Percentiles rank a stretch among this genome's conserved stretches.
Evolutionary conservation across 2,329 filamentous ascomycete genomes (phyloP).

Genomic region (Fusarium redolens): DNA sequence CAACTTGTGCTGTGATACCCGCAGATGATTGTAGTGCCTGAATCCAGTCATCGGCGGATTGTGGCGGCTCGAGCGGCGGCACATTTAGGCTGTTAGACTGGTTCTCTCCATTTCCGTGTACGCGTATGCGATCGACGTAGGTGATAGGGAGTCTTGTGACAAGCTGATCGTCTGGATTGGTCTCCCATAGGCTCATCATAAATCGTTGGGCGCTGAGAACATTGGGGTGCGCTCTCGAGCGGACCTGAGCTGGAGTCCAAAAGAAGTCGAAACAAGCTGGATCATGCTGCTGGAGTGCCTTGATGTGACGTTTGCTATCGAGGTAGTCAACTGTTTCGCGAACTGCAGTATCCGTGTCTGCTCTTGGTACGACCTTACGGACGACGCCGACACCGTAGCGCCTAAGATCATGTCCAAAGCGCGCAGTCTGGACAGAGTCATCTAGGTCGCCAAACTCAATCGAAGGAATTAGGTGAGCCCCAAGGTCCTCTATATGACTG

Average conservation of each 20-base stretch:
- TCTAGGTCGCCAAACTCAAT: slow-evolving; percentile 66
- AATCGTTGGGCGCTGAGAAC: slow-evolving; percentile 73
- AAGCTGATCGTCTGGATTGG: slow-evolving; percentile 64
- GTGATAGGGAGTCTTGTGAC: slow-evolving; percentile 71
- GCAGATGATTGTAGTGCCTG: slow-evolving; percentile 57
- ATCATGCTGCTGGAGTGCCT: slow-evolving; percentile 53
- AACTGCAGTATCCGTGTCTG: slow-evolving; percentile 68
- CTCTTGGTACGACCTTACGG: slow-evolving; percentile 69
- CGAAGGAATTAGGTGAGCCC: slow-evolving; percentile 64
- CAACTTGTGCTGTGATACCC: slow-evolving; percentile 72
- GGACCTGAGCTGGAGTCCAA: slow-evolving; percentile 77
- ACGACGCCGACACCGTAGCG: slow-evolving; percentile 75
- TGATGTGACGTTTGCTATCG: slow-evolving; percentile 45
- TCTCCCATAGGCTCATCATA: slow-evolving; percentile 75
- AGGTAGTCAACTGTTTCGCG: slow-evolving; percentile 68
- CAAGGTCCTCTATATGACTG: slow-evolving; percentile 62
- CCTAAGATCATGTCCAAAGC: slow-evolving; percentile 67
- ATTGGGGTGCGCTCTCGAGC: slow-evolving; percentile 73
- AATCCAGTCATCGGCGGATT: slow-evolving; percentile 54
- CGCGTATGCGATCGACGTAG: slow-evolving; percentile 76
- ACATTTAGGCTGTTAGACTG: slow-evolving; percentile 36
- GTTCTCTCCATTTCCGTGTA: slow-evolving; percentile 62
- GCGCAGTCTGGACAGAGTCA: slow-evolving; percentile 59
- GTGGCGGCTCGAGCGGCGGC: slow-evolving; percentile 42
- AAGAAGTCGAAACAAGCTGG: slow-evolving; percentile 80